Percentiles rank a stretch among this genome's conserved stretches.
Evolutionary conservation across 2,329 filamentous ascomycete genomes (phyloP).

Genomic region (Ophiostoma sp.): DNA sequence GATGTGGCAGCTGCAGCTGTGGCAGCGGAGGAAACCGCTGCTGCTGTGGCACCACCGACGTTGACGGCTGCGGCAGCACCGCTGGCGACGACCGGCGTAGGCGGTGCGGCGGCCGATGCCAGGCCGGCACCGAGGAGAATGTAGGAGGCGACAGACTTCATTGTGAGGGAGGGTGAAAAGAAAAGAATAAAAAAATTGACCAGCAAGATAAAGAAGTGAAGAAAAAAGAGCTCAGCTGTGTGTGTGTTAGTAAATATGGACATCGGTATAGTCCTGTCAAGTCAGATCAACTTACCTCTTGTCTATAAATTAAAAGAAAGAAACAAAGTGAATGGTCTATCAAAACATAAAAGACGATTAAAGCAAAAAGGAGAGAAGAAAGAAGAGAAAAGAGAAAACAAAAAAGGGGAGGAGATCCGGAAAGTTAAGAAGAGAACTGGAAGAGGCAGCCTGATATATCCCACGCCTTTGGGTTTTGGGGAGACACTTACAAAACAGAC

Average conservation of each 20-base stretch:
- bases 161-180: conserved; percentile 24
- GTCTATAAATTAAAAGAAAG: conserved; percentile 9
- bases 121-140: conserved; percentile 36
- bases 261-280: too few relatives aligned
- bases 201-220: not conserved
- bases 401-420: not conserved
- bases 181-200: not conserved
- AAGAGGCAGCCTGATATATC: conserved; percentile 23
- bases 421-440: not conserved
- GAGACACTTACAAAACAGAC: not conserved
- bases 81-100: conserved; percentile 17
- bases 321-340: conserved; percentile 7
- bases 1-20: not conserved
- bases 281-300: conserved; percentile 17
- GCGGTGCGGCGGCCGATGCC: conserved; percentile 31
- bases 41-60: conserved; percentile 9
- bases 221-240: conserved; percentile 30
- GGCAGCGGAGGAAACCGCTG: not conserved
- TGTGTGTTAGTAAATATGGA: not conserved
- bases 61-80: conserved; percentile 7
- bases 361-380: not conserved
- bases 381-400: not conserved
- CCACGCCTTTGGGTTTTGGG: not conserved
- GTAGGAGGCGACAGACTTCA: conserved; percentile 32
- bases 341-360: conserved; percentile 8